phyloP scores from a whole-genome alignment of 2,329 filamentous ascomycete species.

The Paraconiothyrium sp. region DNA sequence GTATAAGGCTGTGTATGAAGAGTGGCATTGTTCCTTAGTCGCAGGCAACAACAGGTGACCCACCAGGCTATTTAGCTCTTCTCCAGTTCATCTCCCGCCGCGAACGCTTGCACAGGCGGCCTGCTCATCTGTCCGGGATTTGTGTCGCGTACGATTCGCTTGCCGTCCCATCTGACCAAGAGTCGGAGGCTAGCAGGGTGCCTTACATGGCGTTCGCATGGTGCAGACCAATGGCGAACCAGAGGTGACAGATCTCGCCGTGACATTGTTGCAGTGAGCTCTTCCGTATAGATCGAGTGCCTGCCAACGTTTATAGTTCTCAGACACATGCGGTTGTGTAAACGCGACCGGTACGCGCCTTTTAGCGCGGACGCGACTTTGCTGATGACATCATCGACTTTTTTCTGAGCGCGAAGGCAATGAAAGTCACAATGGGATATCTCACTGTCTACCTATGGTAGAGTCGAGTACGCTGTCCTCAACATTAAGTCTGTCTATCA shows the following conservation, averaged over 20 bases:
- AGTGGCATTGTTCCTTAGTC: background rate
- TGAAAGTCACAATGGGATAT: background rate
- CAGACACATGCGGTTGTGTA: background rate
- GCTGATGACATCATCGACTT: slow-evolving; percentile 10
- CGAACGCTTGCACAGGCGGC: background rate
- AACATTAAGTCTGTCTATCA: too few species aligned
- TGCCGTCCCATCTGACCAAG: slow-evolving; percentile 9
- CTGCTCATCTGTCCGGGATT: background rate
- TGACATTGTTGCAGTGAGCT: background rate
- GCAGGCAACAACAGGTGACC: background rate
- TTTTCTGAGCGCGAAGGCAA: background rate
- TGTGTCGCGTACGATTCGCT: background rate
- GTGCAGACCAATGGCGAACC: background rate
- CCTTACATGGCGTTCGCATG: slow-evolving; percentile 3
- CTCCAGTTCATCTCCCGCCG: background rate
- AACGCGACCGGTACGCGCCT: background rate
- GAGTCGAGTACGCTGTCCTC: too few species aligned
- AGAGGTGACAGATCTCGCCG: background rate
- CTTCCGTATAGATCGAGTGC: background rate
- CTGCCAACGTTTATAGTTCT: background rate
- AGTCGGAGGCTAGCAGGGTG: background rate
- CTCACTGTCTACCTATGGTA: too few species aligned
- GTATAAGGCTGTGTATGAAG: background rate
- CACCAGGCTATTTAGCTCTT: background rate
- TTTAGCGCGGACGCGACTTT: slow-evolving; percentile 3